Base-by-base conservation (phyloP, 371 early-diverging fungal species). In the Dentiscutata heterogama region DNA sequence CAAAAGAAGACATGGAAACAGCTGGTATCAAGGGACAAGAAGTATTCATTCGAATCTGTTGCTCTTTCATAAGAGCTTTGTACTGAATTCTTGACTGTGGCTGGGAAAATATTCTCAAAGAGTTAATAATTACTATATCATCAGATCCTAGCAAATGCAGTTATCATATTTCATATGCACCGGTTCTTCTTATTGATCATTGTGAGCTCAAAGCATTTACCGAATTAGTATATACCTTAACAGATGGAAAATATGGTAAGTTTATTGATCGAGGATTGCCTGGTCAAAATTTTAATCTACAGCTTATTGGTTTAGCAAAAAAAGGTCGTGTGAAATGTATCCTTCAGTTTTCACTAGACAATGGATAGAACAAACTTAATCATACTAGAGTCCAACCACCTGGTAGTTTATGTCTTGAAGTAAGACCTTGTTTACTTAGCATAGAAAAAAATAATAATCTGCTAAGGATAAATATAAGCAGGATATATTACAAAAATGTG, bases 81-180 rank as follows among this genome's bases (percentile, higher is more conserved):
- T 58, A 58, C 10, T 6, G 20, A 22, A 58, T 58, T 29, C 31
- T 64, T 64, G 64, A 64, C 53, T 70, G 71, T 70, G 20, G 56
- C 53, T 74, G 75, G 74, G 35, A 74, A 35, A 20, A 74, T 8
- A 74, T 74, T 74, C 75, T 74, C 56, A 56, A 74, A n/a, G 75
- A 27, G 27, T 35, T 74, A 29, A 58, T 74, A 54, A 74, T 74
- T 74, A 58, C 58, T 74, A 56, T 58, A 56, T 74, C 58, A 16
- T 74, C 58, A 13, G 56, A 74, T 22, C 18, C 20, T 74, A 74
- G 35, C 25, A 74, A 74, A 56, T 74, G 75, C n/a, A 74, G 75
- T 56, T 74, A 74, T 22, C 58, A 74, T 20, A n/a, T 74, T 74
- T 29, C 56, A 74, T 74, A 74, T 27, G 75, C 58, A 14, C 58